Conservation (phyloP, 2,329 filamentous ascomycete species). For the Verticillium longisporum region DNA sequence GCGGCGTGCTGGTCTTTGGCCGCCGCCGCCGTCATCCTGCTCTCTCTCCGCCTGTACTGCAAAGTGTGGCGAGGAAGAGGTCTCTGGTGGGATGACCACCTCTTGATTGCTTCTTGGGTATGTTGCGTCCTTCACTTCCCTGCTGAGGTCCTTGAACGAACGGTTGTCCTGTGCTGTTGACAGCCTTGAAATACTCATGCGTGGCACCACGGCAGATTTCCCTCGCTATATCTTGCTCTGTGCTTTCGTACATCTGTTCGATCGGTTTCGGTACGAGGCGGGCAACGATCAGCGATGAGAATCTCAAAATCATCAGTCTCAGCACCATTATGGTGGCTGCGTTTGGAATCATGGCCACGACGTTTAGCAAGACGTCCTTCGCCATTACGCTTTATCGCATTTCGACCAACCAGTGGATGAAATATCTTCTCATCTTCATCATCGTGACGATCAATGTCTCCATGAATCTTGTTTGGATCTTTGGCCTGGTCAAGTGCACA, state of each 20-base stretch:
- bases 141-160: neutral
- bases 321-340: constrained; percentile 14
- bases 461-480: constrained; percentile 23
- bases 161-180: neutral
- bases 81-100: constrained; percentile 18
- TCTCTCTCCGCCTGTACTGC: constrained; percentile 25
- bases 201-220: constrained; percentile 12
- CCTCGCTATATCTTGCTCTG: constrained; percentile 19
- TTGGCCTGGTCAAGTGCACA: constrained; percentile 23
- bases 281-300: constrained; percentile 11
- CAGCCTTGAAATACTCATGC: neutral
- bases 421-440: constrained; percentile 20
- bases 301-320: constrained; percentile 11
- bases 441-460: constrained; percentile 14
- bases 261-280: constrained; percentile 16
- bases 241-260: constrained; percentile 23
- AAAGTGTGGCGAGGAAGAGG: constrained; percentile 11
- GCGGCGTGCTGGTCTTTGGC: constrained; percentile 22
- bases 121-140: constrained; percentile 6
- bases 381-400: constrained; percentile 15
- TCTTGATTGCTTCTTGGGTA: constrained; percentile 22
- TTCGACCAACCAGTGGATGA: constrained; percentile 13
- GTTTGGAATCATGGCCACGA: constrained; percentile 14
- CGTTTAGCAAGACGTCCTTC: constrained; percentile 15
- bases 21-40: constrained; percentile 14